Evolutionary conservation across 768 basidiomycete genomes (phyloP), one percentile per base, ranked within the genome.

Genomic region (Vishniacozyma victoriae): DNA sequence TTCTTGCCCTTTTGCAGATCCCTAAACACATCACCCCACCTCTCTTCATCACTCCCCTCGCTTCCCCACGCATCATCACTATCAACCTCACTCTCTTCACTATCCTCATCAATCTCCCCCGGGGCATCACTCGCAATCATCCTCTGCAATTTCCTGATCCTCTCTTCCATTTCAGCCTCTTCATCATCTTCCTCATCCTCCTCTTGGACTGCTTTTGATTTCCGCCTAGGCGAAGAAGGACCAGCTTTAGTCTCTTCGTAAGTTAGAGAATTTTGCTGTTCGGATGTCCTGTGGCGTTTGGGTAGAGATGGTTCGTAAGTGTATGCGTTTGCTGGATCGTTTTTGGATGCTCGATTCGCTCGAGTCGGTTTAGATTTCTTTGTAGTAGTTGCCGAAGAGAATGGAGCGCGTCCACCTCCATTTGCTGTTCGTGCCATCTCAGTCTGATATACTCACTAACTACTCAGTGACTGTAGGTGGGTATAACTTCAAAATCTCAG

Each of bases 41-140:
- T 19, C 44, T 68, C 60, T 54, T 73, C 65, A 64, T 73, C 69
- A 62, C 61, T 63, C 11, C 66, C 72, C 20, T 59, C 69, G 23
- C 69, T 70, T 12, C 70, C 69, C 60, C 71, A 65, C 26, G 76
- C 75, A 50, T 70, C 67, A 58, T 72, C 74, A 26, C 62, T 67
- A 26, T 73, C 75, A 19, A 74, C 62, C 59, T 66, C 63, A 41
- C 50, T 58, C 55, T 71, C 71, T 31, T 68, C 70, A 9, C 59
- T 66, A 43, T 69, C 64, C 6, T 51, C 48, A 44, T 65, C 61
- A 5, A 69, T 53, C 12, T 49, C 51, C 9, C 62, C 59, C 9
- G 46, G 45, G 1, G 56, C 63, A 33, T 73, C 68, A 36, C 60
- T 62, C 2, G 69, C 68, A 45, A 70, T 70, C 59, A 62, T 68